A percentile compares a stretch with the other conserved stretches of the same genome.
Conservation (phyloP, 2,329 filamentous ascomycete genomes). For the Trematosphaeria pertusa region DNA sequence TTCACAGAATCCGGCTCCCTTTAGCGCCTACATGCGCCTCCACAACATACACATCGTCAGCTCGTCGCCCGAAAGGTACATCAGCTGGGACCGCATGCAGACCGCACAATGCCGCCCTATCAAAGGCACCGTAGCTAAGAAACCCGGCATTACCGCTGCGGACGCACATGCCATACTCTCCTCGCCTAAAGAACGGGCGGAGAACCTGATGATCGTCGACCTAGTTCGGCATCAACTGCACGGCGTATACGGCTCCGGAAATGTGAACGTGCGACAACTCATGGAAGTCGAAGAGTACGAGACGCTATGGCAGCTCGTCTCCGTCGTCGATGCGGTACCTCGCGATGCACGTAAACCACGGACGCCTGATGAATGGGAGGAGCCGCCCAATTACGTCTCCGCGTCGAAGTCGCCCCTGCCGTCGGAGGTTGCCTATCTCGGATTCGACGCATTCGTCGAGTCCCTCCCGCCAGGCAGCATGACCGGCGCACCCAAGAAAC, state of each 20-base stretch:
- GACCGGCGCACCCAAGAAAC: constrained; percentile 95
- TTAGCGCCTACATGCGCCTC: constrained; percentile 81
- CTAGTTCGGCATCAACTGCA: constrained; percentile 93
- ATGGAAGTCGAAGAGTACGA: constrained; percentile 91
- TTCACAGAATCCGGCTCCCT: constrained; percentile 78
- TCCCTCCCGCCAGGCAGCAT: constrained; percentile 90
- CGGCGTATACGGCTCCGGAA: constrained; percentile 77
- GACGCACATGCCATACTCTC: constrained; percentile 76
- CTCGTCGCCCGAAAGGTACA: constrained; percentile 88
- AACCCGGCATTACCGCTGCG: constrained; percentile 69
- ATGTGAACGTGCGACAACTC: constrained; percentile 76
- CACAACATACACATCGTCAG: constrained; percentile 71
- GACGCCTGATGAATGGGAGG: constrained; percentile 42
- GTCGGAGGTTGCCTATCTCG: constrained; percentile 53
- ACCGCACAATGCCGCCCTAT: constrained; percentile 85
- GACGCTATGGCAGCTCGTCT: constrained; percentile 90
- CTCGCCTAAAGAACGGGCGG: constrained; percentile 87
- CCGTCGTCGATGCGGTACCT: constrained; percentile 74
- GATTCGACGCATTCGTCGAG: constrained; percentile 76
- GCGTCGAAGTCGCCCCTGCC: constrained; percentile 22
- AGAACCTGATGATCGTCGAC: constrained; percentile 98
- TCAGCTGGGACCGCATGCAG: constrained; percentile 69
- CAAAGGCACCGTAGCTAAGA: constrained; percentile 94
- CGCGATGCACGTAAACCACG: constrained; percentile 29
- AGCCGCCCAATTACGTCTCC: constrained; percentile 31